Percentiles rank a stretch among this genome's conserved stretches.
Evolutionary conservation across 495 filamentous ascomycete species (phyloP).

Genomic region (Aspergillus funiculosus): DNA sequence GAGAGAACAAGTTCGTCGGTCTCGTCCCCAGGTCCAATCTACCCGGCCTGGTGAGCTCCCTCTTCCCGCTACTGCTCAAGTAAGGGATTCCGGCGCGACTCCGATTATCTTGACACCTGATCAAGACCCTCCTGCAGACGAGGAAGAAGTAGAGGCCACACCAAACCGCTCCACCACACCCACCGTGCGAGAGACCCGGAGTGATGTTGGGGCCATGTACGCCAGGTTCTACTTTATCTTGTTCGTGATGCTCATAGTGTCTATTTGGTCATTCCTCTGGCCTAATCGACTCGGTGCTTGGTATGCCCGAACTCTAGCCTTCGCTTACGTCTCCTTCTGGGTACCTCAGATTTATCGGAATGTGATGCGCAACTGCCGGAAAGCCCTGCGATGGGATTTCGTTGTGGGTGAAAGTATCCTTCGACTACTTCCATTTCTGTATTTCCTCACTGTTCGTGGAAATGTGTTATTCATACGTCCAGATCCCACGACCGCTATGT

Average conservation of each 20-base stretch:
- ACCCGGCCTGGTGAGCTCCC: conserved; percentile 49
- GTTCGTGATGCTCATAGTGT: conserved; percentile 64
- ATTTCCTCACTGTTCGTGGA: conserved; percentile 65
- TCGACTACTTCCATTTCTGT: conserved; percentile 69
- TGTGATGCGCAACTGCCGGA: conserved; percentile 81
- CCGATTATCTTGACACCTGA: conserved; percentile 81
- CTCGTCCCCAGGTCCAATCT: conserved; percentile 21
- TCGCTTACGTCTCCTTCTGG: conserved; percentile 86
- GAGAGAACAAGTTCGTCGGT: conserved; percentile 46
- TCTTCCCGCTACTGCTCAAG: conserved; percentile 50
- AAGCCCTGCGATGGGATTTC: conserved; percentile 81
- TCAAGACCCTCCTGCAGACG: conserved; percentile 58
- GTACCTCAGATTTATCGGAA: conserved; percentile 87
- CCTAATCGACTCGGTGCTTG: conserved; percentile 58
- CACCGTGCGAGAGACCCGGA: conserved; percentile 37
- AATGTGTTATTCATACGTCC: conserved; percentile 78
- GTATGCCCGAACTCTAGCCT: conserved; percentile 63
- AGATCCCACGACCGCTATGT: conserved; percentile 55
- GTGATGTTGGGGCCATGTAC: conserved; percentile 69
- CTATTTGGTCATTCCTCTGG: conserved; percentile 70
- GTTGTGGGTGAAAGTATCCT: conserved; percentile 76
- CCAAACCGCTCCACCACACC: conserved; percentile 25
- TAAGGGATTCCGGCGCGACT: conserved; percentile 43
- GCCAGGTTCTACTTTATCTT: conserved; percentile 71
- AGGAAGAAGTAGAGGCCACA: conserved; percentile 23